phyloP scores from a whole-genome alignment of 1,139 yeast genomes.

The Candida glucosophila region DNA sequence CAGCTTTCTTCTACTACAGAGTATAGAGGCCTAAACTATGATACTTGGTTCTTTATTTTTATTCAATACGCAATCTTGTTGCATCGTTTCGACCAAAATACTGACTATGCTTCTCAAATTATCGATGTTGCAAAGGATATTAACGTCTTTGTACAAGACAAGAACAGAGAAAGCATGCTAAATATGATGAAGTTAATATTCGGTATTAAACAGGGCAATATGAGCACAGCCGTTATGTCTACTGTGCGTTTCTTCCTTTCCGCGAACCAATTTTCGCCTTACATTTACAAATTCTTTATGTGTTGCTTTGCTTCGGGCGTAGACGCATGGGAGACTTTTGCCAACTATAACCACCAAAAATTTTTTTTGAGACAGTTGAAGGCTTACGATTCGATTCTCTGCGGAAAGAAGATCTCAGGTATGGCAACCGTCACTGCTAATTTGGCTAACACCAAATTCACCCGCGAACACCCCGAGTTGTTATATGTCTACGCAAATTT shows the following conservation, averaged over 20 bases:
- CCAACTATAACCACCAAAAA: constrained; percentile 80
- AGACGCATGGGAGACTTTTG: constrained; percentile 49
- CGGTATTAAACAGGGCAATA: constrained; percentile 47
- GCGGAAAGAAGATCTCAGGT: constrained; percentile 51
- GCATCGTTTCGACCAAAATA: constrained; percentile 50
- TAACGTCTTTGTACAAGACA: constrained; percentile 65
- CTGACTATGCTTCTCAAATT: constrained; percentile 60
- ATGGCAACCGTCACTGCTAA: constrained; percentile 61
- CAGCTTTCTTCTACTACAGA: constrained; percentile 39
- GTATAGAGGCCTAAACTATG: constrained; percentile 70
- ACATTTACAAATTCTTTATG: constrained; percentile 57
- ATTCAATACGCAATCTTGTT: constrained; percentile 67
- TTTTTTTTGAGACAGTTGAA: constrained; percentile 82
- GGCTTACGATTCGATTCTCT: constrained; percentile 67
- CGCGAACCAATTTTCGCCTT: constrained; percentile 67
- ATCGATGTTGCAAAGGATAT: constrained; percentile 69
- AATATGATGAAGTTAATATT: constrained; percentile 60
- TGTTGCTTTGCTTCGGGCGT: constrained; percentile 60
- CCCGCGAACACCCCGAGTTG: constrained; percentile 58
- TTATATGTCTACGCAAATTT: constrained; percentile 73
- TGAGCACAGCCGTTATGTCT: constrained; percentile 36
- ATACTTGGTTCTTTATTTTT: constrained; percentile 78
- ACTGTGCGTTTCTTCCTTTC: constrained; percentile 57
- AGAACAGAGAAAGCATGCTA: constrained; percentile 45
- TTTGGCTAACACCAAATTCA: constrained; percentile 29